A percentile compares a stretch with the other conserved stretches of the same genome.
phyloP scores from a whole-genome alignment of 331 rosid genomes.

The Acacia pycnantha region DNA sequence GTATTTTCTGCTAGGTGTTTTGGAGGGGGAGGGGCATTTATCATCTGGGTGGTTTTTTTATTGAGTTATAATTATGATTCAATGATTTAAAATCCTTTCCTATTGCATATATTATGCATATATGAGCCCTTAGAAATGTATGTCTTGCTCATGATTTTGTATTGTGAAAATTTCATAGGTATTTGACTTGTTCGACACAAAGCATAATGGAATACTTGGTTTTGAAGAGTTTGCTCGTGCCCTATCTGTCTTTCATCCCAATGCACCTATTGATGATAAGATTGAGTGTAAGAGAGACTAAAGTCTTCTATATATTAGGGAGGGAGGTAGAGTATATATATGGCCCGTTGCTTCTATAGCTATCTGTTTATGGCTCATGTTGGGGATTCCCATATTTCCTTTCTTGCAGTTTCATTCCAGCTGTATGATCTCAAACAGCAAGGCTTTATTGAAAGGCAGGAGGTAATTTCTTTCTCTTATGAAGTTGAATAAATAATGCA shows the following conservation, averaged over 20 bases:
- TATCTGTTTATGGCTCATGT: constrained; percentile 25
- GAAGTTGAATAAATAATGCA: constrained; percentile 6
- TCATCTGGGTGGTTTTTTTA: not conserved
- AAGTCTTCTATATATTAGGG: constrained; percentile 9
- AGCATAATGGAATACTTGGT: constrained; percentile 61
- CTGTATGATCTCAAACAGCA: constrained; percentile 67
- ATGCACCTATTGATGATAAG: constrained; percentile 58
- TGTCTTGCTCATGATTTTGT: constrained; percentile 6
- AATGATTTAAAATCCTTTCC: not conserved
- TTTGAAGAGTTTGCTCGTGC: constrained; percentile 64
- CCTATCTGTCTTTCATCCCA: constrained; percentile 66
- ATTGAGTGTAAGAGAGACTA: constrained; percentile 51
- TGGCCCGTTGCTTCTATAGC: constrained; percentile 8
- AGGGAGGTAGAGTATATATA: constrained; percentile 18
- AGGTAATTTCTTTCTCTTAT: constrained; percentile 36
- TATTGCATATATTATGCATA: constrained; percentile 8
- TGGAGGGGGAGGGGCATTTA: not conserved
- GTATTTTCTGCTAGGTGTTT: not conserved
- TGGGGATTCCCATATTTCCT: constrained; percentile 39
- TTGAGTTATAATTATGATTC: constrained; percentile 5
- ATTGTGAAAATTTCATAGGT: constrained; percentile 39
- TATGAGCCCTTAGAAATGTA: not conserved
- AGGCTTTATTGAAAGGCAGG: constrained; percentile 63
- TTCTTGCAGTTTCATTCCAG: constrained; percentile 61
- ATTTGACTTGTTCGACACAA: constrained; percentile 60